Percentiles rank a stretch among this genome's conserved stretches.
Conservation (phyloP, 2,329 filamentous ascomycete genomes). For the Alternaria triticimaculans region DNA sequence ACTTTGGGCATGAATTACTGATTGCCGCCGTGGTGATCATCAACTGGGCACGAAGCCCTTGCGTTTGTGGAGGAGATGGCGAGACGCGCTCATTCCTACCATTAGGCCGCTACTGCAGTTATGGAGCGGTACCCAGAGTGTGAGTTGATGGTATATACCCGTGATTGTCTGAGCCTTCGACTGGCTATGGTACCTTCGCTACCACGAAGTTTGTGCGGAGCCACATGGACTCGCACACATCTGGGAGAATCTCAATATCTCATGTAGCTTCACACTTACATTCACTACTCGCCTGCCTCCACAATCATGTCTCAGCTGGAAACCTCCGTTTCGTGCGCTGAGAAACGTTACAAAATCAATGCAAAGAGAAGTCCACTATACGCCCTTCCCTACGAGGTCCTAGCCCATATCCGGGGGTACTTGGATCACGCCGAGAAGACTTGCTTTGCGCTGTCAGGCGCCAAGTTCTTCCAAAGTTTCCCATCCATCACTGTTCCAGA, state of each 20-base stretch:
- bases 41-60: neutral
- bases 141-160: neutral
- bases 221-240: neutral
- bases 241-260: neutral
- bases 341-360: neutral
- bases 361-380: neutral
- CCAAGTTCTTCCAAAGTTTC: neutral
- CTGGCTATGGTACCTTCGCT: neutral
- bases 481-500: neutral
- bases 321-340: neutral
- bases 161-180: neutral
- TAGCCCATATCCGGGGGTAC: neutral
- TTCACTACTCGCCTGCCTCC: neutral
- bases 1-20: neutral
- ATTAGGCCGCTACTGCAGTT: neutral
- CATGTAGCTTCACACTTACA: neutral
- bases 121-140: neutral
- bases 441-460: constrained; percentile 1
- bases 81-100: neutral
- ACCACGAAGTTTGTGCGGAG: neutral
- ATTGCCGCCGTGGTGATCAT: neutral
- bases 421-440: neutral
- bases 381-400: neutral
- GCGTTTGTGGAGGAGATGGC: neutral
- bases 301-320: neutral